Evolutionary conservation across 2,329 filamentous ascomycete genomes (phyloP), one percentile per base, ranked within the genome.

Genomic region (Paraphaeosphaeria minitans): DNA sequence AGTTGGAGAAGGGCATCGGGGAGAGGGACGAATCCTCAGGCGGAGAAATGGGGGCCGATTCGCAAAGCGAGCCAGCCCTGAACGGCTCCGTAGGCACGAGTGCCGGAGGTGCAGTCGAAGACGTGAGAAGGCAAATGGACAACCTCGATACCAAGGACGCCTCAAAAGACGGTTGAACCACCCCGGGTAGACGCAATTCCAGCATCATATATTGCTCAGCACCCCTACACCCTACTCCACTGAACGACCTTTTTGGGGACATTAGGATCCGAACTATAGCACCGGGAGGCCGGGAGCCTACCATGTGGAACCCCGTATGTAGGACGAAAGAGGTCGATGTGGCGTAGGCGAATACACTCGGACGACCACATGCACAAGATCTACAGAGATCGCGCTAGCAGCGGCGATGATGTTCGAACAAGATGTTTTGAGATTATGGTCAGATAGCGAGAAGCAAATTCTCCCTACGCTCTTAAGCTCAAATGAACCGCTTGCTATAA

Each of bases 1-100:
- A 75, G 50, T 60, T 78, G 51, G 75, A 78, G 52, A 74, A 68
- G 49, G 75, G 70, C 14, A 68, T 78, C 58, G 75, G 69, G 6
- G 64, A 69, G 58, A 71, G 75, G 43, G 75, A 73, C 29, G 75
- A 76, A 56, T 68, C 75, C 37, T 69, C 75, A 39, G 75, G 75
- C 22, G 39, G 21, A 56, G 42, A 41, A 48, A 13, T 51, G 54
- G 56, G 52, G 46, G 41, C 51, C 41, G 51, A 45, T 35, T n/a
- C 51, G 27, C 51, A 53, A 53, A 60, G 63, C 37, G 61, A 62
- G 31, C 61, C 59, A 29, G 59, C 62, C 47, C 61, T 60, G 49
- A 64, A 66, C 22, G 60, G 55, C 47, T 46, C 64, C 33, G 57
- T 51, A 55, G 57, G 50, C 19, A 53, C 60, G 37, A 64, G 57